phyloP scores from a whole-genome alignment of 495 filamentous ascomycete species.

The Letharia columbiana region DNA sequence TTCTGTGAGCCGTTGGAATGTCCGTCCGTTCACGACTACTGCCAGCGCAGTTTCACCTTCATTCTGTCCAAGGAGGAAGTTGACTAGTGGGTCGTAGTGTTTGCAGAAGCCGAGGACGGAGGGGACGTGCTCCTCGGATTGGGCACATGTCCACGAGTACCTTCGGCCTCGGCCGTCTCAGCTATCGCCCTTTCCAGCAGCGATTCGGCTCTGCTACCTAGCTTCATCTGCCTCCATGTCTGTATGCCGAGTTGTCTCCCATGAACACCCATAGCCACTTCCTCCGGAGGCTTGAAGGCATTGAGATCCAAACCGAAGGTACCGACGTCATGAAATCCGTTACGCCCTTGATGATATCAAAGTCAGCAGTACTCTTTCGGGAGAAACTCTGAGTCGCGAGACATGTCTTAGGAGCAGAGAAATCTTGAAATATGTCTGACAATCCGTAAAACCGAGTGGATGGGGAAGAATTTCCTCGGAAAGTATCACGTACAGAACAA shows the following conservation, averaged over 20 bases:
- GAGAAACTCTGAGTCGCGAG: no score
- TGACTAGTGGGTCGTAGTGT: no score
- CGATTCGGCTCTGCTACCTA: background rate
- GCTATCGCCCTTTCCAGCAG: background rate
- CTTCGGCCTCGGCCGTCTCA: background rate
- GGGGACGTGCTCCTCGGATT: background rate
- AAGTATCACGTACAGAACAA: background rate
- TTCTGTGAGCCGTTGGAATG: background rate
- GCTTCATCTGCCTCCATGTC: conserved; percentile 1
- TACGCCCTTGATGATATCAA: background rate
- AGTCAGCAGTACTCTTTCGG: no score
- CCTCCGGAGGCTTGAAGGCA: background rate
- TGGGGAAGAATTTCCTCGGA: no score
- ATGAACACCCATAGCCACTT: background rate
- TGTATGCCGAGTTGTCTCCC: background rate
- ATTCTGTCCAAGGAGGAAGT: no score
- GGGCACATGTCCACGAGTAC: background rate
- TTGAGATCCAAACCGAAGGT: background rate
- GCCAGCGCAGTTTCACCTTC: background rate
- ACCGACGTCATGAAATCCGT: background rate
- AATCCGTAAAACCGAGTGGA: no score
- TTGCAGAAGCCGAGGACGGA: no score
- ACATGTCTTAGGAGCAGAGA: no score
- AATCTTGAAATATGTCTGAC: no score
- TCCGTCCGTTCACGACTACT: background rate